Base-by-base conservation (phyloP, 768 basidiomycete species). In the Boletus rex-veris region DNA sequence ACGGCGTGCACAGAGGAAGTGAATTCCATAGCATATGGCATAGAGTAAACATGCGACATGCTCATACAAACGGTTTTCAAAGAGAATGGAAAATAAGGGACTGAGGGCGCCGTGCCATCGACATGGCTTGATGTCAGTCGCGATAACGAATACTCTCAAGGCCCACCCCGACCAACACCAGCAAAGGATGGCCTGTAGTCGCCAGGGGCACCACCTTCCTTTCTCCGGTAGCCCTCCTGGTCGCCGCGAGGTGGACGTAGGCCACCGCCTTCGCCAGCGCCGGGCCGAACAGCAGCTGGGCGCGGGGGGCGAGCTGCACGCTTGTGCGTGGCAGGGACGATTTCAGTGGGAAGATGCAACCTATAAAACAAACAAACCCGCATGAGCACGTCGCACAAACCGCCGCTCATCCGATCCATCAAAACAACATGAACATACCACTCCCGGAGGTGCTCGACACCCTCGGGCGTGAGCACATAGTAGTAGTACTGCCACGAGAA, bases 401-500 rank as follows among this genome's bases (percentile, higher is more conserved):
- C 21, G 19, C 30, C 5, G 11, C 5, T 12, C 35, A 36, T 36
- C 15, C 11, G 5, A 43, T n/a, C 7, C 43, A 11, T 11, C 3
- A 39, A 54, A 24, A 24, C 62, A 10, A 31, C 2, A 41, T 5
- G 9, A 7, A 51, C 43, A 26, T 59, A 81, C 79, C 88, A 94
- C 76, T 96, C 93, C 60, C 96, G 88, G 73, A 98, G 89, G 77
- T 90, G 96, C 64, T 96, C 93, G 60, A 98, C 87, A 68, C 97
- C 97, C 74, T 98, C 97, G 48, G 92, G 87, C 64, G 95, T 99
- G 68, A 99, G 81, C 68, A 85, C 82, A 77, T 98, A 99, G 79
- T 98, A 99, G 77, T 97, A 99, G 82, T 85, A 97, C 70, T 98
- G 94, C 97, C 97, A 99, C 45, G 90, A 93, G 82, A 98, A 98